phyloP scores from a whole-genome alignment of 768 basidiomycete species.

The Baorangia bicolor region DNA sequence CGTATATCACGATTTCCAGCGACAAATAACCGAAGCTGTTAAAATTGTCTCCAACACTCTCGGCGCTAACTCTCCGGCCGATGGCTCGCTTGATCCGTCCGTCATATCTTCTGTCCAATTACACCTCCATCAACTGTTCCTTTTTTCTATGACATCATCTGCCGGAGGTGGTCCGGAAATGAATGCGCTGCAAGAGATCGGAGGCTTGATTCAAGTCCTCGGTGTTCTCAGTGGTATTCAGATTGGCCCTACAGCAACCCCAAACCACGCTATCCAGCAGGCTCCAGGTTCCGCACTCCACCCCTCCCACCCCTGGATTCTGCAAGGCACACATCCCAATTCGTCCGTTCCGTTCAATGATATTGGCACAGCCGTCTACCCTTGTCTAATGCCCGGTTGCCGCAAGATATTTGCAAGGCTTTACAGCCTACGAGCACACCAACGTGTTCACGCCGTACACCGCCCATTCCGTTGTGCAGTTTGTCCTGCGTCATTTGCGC shows the following conservation, averaged over 20 bases:
- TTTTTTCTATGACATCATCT: slow-evolving; percentile 75
- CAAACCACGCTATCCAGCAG: slow-evolving; percentile 24
- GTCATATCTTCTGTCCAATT: slow-evolving; percentile 70
- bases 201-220: slow-evolving; percentile 79
- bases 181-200: slow-evolving; percentile 68
- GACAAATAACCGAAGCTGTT: slow-evolving; percentile 60
- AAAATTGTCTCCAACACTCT: slow-evolving; percentile 54
- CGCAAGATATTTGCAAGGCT: slow-evolving; percentile 68
- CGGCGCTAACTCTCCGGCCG: slow-evolving; percentile 32
- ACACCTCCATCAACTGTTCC: slow-evolving; percentile 72
- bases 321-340: slow-evolving; percentile 20
- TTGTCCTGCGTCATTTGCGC: slow-evolving; percentile 75
- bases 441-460: slow-evolving; percentile 61
- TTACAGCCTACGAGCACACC: slow-evolving; percentile 69
- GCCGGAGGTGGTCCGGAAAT: slow-evolving; percentile 50
- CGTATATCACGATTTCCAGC: slow-evolving; percentile 47
- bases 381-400: slow-evolving; percentile 67
- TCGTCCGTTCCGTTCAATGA: slow-evolving; percentile 38
- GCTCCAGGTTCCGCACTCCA: slow-evolving; percentile 34
- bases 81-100: slow-evolving; percentile 50
- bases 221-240: slow-evolving; percentile 78
- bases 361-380: slow-evolving; percentile 77
- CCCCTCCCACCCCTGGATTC: slow-evolving; percentile 32
- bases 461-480: slow-evolving; percentile 62
- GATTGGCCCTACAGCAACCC: slow-evolving; percentile 46